Evolutionary conservation across 345 rosid genomes (phyloP), one percentile per base, ranked within the genome.

Genomic region (Erysimum cheiranthoides): DNA sequence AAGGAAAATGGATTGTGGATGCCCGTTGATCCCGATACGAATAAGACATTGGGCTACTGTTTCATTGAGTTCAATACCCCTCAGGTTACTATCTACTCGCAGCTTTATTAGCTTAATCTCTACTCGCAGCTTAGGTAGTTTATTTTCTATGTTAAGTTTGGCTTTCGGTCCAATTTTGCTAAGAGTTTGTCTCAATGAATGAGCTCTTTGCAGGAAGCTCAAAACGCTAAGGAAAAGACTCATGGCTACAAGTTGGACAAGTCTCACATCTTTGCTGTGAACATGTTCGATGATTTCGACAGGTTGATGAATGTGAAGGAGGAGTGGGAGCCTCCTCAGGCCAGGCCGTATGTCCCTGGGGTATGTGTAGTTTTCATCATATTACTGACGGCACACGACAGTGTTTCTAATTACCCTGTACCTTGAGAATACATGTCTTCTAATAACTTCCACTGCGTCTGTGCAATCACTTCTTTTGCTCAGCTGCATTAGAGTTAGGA

Each of bases 261-360:
- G 42, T 38, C 42, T 38, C 42, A 38, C 42, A 8, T 38, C 12
- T 2, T 38, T 38, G 3, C 3, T 11, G 5, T 38, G 4, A 18
- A 36, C 5, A 36, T 52, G 61, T 67, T 51, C 5, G 72, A 67
- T 27, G 72, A 38, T 25, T 12, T 36, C 38, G 47, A 52, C 14
- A 51, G 49, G 36, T 67, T 67, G 36, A 67, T 86, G 93, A 83
- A 58, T 79, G 91, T 88, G 75, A 90, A 88, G 2, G 88, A 92
- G 63, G 83, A 88, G 71, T 92, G 93, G 93, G 93, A 91, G 27
- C 86, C 93, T 18, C 96, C 96, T 3, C 90, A 89, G 66, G 67
- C 77, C 49, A 88, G 72, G 63, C 91, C 90, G 1, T 93, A 88
- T 70, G 80, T 78, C 11, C 91, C 97, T 13, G 93, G 96, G 91